These are phyloP conservation scores for Conoideocrella luteorostrata DNA, from an alignment of 2,329 filamentous ascomycete genomes.

Conservation along the genomic window DNA sequence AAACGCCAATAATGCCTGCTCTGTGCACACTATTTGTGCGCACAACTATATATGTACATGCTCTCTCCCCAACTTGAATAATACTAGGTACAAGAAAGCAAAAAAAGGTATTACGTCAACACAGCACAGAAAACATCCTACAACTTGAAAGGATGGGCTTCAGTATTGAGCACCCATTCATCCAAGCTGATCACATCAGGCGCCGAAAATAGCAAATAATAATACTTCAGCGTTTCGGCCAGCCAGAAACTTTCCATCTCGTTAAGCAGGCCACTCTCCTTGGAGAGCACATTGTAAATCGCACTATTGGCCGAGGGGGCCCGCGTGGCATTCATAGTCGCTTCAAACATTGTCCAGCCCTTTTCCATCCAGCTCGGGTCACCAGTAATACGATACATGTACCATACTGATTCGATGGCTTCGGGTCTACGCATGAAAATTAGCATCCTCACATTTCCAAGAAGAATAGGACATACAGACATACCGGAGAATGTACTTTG, in stretches of 20 bases:
- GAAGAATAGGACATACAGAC: constrained; percentile 31
- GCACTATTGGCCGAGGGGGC: constrained; percentile 65
- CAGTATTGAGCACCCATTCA: constrained; percentile 61
- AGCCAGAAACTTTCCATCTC: constrained; percentile 75
- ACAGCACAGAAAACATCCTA: too few relatives aligned
- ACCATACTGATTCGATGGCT: constrained; percentile 82
- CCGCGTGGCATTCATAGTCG: constrained; percentile 59
- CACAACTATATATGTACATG: too few relatives aligned
- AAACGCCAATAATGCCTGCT: too few relatives aligned
- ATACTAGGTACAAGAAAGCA: constrained; percentile 38
- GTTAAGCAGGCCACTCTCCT: constrained; percentile 41
- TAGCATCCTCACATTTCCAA: constrained; percentile 21
- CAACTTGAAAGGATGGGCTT: constrained; percentile 54
- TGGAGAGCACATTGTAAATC: constrained; percentile 53
- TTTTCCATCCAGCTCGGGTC: constrained; percentile 69
- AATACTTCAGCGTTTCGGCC: constrained; percentile 78
- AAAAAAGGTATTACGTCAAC: constrained; percentile 72
- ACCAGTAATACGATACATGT: constrained; percentile 85
- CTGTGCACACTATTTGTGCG: too few relatives aligned
- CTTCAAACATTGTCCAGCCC: constrained; percentile 80
- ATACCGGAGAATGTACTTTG: constrained; percentile 57
- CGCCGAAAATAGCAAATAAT: constrained; percentile 61
- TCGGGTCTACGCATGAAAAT: constrained; percentile 53
- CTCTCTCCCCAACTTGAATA: too few relatives aligned
- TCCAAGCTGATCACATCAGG: constrained; percentile 51